Evolutionary conservation across 805 yeast genomes (phyloP).

Genomic region (Spathaspora hagerdaliae): DNA sequence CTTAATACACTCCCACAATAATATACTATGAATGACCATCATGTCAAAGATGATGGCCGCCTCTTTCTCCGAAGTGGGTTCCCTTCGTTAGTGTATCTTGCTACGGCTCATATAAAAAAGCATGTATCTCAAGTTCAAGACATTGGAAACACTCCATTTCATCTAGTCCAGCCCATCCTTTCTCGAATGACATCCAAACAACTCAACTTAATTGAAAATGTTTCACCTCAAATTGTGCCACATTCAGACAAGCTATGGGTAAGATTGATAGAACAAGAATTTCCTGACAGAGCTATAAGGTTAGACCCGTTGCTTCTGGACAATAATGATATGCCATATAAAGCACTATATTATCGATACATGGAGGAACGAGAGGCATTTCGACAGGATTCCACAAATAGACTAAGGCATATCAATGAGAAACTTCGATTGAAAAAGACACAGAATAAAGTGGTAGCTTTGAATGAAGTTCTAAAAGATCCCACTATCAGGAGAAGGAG

Average conservation of each 20-base stretch:
- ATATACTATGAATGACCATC: too few relatives aligned
- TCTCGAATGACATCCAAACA: slow-evolving; percentile 43
- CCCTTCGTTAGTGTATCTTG: slow-evolving; percentile 9
- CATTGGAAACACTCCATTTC: slow-evolving; percentile 35
- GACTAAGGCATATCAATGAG: slow-evolving; percentile 41
- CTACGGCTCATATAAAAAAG: slow-evolving; percentile 15
- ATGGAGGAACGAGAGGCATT: slow-evolving; percentile 39
- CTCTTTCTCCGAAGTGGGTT: neutral
- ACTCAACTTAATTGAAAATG: slow-evolving; percentile 35
- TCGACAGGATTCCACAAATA: slow-evolving; percentile 39
- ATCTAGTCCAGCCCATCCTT: slow-evolving; percentile 45
- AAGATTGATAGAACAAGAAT: slow-evolving; percentile 42
- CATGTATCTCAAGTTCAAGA: slow-evolving; percentile 17
- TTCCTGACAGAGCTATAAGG: slow-evolving; percentile 39
- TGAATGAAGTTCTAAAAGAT: slow-evolving; percentile 20
- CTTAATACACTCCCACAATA: too few relatives aligned
- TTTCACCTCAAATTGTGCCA: slow-evolving; percentile 39
- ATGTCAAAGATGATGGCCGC: neutral
- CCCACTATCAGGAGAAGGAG: slow-evolving; percentile 20
- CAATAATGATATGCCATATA: slow-evolving; percentile 25
- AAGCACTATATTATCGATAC: slow-evolving; percentile 37
- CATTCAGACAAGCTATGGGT: slow-evolving; percentile 46
- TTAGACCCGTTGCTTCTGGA: slow-evolving; percentile 1
- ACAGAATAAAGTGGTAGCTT: slow-evolving; percentile 35
- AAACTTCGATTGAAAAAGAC: slow-evolving; percentile 35